Percentiles rank a stretch among this genome's conserved stretches.
Conservation (phyloP, 306 rosid genomes). For the Glycyrrhiza uralensis region DNA sequence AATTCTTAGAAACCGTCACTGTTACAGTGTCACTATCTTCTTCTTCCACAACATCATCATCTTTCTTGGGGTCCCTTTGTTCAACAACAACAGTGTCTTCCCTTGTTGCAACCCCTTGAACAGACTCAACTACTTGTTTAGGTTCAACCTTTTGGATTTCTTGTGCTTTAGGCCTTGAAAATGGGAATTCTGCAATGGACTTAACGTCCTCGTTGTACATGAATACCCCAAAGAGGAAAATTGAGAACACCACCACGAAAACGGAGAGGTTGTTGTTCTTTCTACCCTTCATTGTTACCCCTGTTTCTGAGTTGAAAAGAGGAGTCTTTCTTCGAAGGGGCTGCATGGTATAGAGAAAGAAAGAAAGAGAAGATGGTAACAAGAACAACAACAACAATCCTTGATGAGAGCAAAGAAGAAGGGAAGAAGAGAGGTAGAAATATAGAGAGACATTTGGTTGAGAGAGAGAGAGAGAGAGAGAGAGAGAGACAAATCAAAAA, state of each 20-base stretch:
- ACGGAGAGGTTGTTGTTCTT: slow-evolving; percentile 79
- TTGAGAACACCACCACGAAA: slow-evolving; percentile 71
- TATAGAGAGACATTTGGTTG: slow-evolving; percentile 45
- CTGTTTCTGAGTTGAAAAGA: slow-evolving; percentile 55
- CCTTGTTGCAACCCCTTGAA: neutral
- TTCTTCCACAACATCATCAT: neutral
- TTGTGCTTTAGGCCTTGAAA: slow-evolving; percentile 60
- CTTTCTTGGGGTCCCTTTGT: slow-evolving; percentile 27
- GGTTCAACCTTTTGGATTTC: slow-evolving; percentile 46
- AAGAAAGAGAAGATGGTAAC: neutral
- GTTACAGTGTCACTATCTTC: neutral
- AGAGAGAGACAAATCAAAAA: slow-evolving; percentile 13
- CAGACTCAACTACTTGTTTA: neutral
- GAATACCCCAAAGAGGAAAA: slow-evolving; percentile 82
- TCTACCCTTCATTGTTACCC: slow-evolving; percentile 58
- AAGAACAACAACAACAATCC: neutral
- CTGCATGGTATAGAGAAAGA: slow-evolving; percentile 51
- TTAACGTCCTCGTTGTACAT: slow-evolving; percentile 96
- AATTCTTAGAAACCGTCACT: slow-evolving; percentile 22
- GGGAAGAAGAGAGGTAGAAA: slow-evolving; percentile 42
- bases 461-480: slow-evolving; percentile 18
- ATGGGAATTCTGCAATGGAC: slow-evolving; percentile 88
- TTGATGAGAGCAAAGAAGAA: slow-evolving; percentile 1
- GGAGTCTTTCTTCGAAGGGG: slow-evolving; percentile 68
- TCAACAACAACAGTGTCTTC: neutral